These are phyloP conservation scores for Cordyceps cateniannulata DNA, from an alignment of 2,329 filamentous ascomycete species.

Conservation along the genomic window DNA sequence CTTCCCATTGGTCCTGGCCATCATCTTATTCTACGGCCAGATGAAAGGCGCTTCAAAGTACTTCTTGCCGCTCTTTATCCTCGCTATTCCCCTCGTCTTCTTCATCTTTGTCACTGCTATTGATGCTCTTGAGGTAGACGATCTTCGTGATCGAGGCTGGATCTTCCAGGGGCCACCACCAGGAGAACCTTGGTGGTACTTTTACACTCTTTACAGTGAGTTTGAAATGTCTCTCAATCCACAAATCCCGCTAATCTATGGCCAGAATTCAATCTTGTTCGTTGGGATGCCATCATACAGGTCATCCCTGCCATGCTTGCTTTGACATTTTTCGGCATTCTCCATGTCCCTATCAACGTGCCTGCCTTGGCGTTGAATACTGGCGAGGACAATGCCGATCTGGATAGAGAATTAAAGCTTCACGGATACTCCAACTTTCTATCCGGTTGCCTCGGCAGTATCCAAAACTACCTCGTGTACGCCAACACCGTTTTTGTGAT, in stretches of 20 bases:
- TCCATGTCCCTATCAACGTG: slow-evolving; percentile 97
- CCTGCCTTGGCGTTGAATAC: slow-evolving; percentile 85
- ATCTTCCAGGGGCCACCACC: slow-evolving; percentile 82
- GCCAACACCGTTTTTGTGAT: slow-evolving; percentile 98
- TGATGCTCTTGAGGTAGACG: slow-evolving; percentile 58
- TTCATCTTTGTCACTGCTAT: slow-evolving; percentile 70
- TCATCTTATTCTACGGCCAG: slow-evolving; percentile 70
- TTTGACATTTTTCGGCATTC: slow-evolving; percentile 91
- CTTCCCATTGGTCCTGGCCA: slow-evolving; percentile 68
- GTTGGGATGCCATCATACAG: slow-evolving; percentile 76
- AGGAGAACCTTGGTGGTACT: slow-evolving; percentile 92
- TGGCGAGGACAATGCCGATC: slow-evolving; percentile 84
- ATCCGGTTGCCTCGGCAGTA: slow-evolving; percentile 80
- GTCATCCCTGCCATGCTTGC: slow-evolving; percentile 94
- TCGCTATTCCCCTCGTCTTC: slow-evolving; percentile 68
- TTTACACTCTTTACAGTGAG: slow-evolving; percentile 91
- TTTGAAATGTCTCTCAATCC: slow-evolving; percentile 10
- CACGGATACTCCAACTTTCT: slow-evolving; percentile 91
- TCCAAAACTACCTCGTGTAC: slow-evolving; percentile 95
- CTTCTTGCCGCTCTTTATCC: slow-evolving; percentile 80
- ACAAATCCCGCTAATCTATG: slow-evolving; percentile 16
- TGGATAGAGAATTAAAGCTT: slow-evolving; percentile 85
- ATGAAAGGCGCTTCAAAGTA: slow-evolving; percentile 74
- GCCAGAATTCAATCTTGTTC: slow-evolving; percentile 70
- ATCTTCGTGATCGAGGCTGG: slow-evolving; percentile 72